Percentiles rank a stretch among this genome's conserved stretches.
These are phyloP conservation scores for Hortiboletus flavorubellus DNA, from an alignment of 768 basidiomycete genomes.

Conservation along the genomic window DNA sequence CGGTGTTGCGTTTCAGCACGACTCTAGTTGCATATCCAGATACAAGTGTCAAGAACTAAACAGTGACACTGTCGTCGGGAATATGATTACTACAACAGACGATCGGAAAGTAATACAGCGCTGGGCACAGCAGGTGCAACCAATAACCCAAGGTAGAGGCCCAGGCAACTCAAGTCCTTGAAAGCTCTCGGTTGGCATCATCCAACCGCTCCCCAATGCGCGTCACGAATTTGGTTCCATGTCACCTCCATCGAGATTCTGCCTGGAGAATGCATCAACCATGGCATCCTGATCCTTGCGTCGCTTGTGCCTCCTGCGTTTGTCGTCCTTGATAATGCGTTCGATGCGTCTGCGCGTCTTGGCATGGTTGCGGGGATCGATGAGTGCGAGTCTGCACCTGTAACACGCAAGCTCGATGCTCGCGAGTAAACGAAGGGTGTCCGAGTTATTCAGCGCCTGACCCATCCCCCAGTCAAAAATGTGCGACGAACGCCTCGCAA, in stretches of 20 bases:
- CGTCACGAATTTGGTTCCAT: slow-evolving; percentile 26
- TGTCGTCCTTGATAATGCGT: slow-evolving; percentile 81
- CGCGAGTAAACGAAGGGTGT: slow-evolving; percentile 76
- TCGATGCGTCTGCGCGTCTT: slow-evolving; percentile 71
- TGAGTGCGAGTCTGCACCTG: slow-evolving; percentile 62
- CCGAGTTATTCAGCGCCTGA: slow-evolving; percentile 78
- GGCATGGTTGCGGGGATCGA: slow-evolving; percentile 63
- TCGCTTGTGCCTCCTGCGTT: slow-evolving; percentile 73
- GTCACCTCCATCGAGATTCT: slow-evolving; percentile 36
- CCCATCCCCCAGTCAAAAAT: slow-evolving; percentile 11
- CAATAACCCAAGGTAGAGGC: slow-evolving; percentile 1
- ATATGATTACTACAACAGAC: slow-evolving; percentile 18
- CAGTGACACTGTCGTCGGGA: slow-evolving; percentile 6
- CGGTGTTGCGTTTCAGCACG: slow-evolving; percentile 4
- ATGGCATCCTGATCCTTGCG: slow-evolving; percentile 83
- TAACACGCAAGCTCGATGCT: slow-evolving; percentile 86
- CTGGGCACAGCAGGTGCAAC: slow-evolving; percentile 9
- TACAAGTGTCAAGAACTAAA: slow-evolving; percentile 2
- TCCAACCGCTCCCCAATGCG: slow-evolving; percentile 4
- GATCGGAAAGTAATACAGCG: slow-evolving; percentile 25
- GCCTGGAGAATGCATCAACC: slow-evolving; percentile 71
- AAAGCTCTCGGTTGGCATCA: slow-evolving; percentile 7
- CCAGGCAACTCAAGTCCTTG: slow-evolving; percentile 13
- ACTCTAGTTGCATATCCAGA: slow-evolving; percentile 8
- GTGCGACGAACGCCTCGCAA: slow-evolving; percentile 1